A percentile compares a stretch with the other conserved stretches of the same genome.
These are phyloP conservation scores for Acacia confusa DNA, from an alignment of 306 rosid genomes.

Conservation along the genomic window DNA sequence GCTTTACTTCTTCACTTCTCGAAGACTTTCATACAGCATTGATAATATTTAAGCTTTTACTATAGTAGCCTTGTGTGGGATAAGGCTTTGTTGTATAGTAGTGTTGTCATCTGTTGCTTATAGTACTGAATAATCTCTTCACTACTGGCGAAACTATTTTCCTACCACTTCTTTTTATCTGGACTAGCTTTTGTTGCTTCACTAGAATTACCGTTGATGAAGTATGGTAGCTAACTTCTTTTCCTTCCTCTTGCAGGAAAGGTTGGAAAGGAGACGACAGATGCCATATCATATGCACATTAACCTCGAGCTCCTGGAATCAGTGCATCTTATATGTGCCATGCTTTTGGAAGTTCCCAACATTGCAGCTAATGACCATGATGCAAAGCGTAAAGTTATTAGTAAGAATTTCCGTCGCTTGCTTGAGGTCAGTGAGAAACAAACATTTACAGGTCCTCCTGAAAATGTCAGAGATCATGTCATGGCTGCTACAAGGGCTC, in stretches of 20 bases:
- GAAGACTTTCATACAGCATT: not conserved
- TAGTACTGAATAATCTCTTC: not conserved
- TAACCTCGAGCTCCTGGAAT: slow-evolving; percentile 90
- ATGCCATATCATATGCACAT: slow-evolving; percentile 99
- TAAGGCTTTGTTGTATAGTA: no score
- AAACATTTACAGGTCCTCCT: slow-evolving; percentile 90
- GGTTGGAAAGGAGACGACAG: slow-evolving; percentile 94
- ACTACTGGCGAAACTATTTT: not conserved
- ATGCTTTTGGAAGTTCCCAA: slow-evolving; percentile 98
- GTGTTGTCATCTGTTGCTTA: not conserved
- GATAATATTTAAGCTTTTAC: not conserved
- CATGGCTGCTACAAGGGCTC: slow-evolving; percentile 90
- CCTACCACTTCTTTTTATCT: not conserved
- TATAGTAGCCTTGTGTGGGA: no score
- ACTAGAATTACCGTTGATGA: not conserved
- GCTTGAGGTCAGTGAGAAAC: slow-evolving; percentile 82
- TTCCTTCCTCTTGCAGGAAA: slow-evolving; percentile 58
- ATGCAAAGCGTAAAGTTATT: slow-evolving; percentile 73
- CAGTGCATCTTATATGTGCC: slow-evolving; percentile 89
- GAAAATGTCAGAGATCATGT: slow-evolving; percentile 93
- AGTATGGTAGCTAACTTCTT: not conserved
- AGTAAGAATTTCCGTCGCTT: slow-evolving; percentile 78
- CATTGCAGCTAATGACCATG: slow-evolving; percentile 82
- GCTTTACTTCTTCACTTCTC: not conserved
- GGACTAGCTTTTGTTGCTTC: not conserved